phyloP scores from a whole-genome alignment of 495 filamentous ascomycete genomes.

The Xylaria telfairii region DNA sequence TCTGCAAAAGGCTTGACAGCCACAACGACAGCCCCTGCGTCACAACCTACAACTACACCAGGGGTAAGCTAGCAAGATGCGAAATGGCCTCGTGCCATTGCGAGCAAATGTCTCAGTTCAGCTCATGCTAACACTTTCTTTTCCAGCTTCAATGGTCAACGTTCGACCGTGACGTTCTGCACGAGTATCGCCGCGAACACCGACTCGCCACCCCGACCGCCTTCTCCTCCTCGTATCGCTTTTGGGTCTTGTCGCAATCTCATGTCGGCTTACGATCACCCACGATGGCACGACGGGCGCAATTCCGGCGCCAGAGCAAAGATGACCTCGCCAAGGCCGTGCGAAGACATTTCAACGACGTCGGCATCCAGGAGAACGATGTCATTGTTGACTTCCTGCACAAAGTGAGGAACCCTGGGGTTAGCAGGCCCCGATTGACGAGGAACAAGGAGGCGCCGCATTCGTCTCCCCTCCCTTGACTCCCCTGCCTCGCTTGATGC shows the following conservation, averaged over 20 bases:
- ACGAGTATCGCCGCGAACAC: conserved; percentile 81
- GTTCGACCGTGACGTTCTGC: conserved; percentile 73
- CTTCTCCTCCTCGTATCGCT: conserved; percentile 73
- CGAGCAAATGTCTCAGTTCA: conserved; percentile 2
- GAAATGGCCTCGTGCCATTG: neutral
- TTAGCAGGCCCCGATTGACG: conserved; percentile 41
- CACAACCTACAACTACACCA: conserved; percentile 30
- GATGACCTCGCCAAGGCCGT: conserved; percentile 82
- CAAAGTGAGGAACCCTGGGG: conserved; percentile 64
- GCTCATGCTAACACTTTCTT: conserved; percentile 30
- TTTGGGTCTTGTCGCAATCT: conserved; percentile 70
- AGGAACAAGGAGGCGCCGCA: conserved; percentile 38
- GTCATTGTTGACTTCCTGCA: conserved; percentile 88
- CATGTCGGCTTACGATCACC: conserved; percentile 75
- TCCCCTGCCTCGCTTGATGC: conserved; percentile 37
- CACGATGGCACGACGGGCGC: conserved; percentile 70
- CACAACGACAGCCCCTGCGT: conserved; percentile 29
- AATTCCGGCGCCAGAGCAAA: conserved; percentile 70
- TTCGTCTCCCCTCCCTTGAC: conserved; percentile 40
- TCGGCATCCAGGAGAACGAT: conserved; percentile 84
- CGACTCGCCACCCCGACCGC: conserved; percentile 72
- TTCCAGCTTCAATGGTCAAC: conserved; percentile 77
- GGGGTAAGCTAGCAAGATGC: conserved; percentile 29
- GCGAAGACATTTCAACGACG: conserved; percentile 87
- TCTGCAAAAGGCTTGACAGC: conserved; percentile 39